These are phyloP conservation scores for Gnomoniopsis sp. DNA, from an alignment of 2,329 filamentous ascomycete genomes.

Conservation along the genomic window DNA sequence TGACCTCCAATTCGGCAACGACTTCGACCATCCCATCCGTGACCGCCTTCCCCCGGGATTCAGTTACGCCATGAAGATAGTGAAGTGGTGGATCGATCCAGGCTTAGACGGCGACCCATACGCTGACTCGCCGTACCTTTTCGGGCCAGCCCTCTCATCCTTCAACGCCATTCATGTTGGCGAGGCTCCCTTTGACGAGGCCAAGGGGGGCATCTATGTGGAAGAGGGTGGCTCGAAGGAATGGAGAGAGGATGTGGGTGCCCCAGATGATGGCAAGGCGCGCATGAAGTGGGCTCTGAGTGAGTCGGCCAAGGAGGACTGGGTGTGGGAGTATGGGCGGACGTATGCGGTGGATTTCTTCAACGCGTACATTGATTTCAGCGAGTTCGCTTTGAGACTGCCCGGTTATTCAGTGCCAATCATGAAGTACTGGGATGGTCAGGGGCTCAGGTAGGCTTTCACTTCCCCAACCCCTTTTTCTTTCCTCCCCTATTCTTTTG, in stretches of 20 bases:
- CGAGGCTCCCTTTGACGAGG: constrained; percentile 41
- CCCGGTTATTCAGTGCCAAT: constrained; percentile 72
- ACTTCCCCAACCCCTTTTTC: background rate
- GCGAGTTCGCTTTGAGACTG: constrained; percentile 65
- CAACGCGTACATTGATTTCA: constrained; percentile 88
- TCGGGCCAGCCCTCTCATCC: constrained; percentile 74
- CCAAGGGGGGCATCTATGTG: constrained; percentile 52
- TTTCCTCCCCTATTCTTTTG: constrained; percentile 14
- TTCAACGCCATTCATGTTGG: constrained; percentile 77
- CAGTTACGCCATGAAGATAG: constrained; percentile 76
- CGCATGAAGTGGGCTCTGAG: constrained; percentile 59
- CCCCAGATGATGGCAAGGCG: constrained; percentile 49
- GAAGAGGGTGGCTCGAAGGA: constrained; percentile 61
- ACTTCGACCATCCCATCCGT: constrained; percentile 88
- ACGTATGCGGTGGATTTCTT: constrained; percentile 68
- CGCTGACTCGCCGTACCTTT: constrained; percentile 80
- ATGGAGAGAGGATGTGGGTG: constrained; percentile 42
- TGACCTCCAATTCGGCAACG: constrained; percentile 88
- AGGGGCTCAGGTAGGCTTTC: constrained; percentile 62
- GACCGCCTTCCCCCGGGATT: constrained; percentile 85
- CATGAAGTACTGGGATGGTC: constrained; percentile 77
- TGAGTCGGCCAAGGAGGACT: constrained; percentile 45
- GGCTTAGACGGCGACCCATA: constrained; percentile 88
- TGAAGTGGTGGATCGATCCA: constrained; percentile 88
- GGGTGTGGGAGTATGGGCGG: constrained; percentile 52